Evolutionary conservation across 2,329 filamentous ascomycete species (phyloP).

Genomic region (Karstenula rhodostoma): DNA sequence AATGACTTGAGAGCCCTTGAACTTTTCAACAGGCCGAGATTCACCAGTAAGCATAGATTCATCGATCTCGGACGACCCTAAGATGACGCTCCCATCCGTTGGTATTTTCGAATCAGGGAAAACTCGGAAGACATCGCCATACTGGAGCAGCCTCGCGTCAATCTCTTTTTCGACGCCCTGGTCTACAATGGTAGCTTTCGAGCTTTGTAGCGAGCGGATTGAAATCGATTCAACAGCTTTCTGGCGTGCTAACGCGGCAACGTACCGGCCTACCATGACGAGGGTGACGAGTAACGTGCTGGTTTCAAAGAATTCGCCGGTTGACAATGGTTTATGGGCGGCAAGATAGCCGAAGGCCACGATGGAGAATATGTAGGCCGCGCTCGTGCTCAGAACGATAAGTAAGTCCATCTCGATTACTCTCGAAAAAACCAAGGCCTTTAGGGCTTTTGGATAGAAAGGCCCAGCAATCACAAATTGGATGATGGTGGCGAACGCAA

Average conservation of each 20-base stretch:
- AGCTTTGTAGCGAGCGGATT: conserved; percentile 64
- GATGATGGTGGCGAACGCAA: conserved; percentile 72
- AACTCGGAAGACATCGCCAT: conserved; percentile 72
- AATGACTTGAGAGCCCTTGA: conserved; percentile 61
- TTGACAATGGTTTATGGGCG: conserved; percentile 47
- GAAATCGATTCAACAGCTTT: conserved; percentile 61
- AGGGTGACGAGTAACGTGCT: conserved; percentile 64
- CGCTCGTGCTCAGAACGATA: conserved; percentile 71
- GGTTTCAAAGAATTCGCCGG: conserved; percentile 62
- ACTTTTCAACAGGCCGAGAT: conserved; percentile 66
- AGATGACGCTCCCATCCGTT: conserved; percentile 73
- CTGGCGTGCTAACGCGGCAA: conserved; percentile 58
- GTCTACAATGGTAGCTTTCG: conserved; percentile 62
- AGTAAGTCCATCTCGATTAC: conserved; percentile 75
- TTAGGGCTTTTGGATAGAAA: conserved; percentile 73
- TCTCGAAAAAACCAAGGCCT: conserved; percentile 64
- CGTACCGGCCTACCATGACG: conserved; percentile 60
- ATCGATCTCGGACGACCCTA: conserved; percentile 71
- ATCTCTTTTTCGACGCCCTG: conserved; percentile 59
- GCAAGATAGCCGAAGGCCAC: conserved; percentile 56
- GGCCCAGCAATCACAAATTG: conserved; percentile 69
- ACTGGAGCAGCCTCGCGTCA: conserved; percentile 73
- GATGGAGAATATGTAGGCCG: conserved; percentile 70
- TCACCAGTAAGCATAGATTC: conserved; percentile 84
- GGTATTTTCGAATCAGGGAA: conserved; percentile 66